phyloP scores from a whole-genome alignment of 257 asterid genomes.

The Fraxinus americana region DNA sequence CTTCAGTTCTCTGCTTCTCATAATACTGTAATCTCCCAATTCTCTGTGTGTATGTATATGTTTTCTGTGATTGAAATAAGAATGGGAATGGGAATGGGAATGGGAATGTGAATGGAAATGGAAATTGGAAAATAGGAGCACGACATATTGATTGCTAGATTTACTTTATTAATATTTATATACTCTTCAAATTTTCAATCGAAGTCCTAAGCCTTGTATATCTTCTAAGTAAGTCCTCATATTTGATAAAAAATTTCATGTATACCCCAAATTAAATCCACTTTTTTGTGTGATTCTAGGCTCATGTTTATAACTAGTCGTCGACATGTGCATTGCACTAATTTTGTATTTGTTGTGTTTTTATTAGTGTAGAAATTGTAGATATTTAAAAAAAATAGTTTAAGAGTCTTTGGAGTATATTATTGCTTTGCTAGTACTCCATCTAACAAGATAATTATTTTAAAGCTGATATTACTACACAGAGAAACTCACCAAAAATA shows the following conservation, averaged over 20 bases:
- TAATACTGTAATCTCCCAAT: neutral
- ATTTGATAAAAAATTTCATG: neutral
- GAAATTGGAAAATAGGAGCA: neutral
- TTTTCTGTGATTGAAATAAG: neutral
- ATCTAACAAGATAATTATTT: too few relatives aligned
- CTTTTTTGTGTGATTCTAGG: neutral
- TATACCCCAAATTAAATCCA: neutral
- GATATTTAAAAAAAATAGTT: too few relatives aligned
- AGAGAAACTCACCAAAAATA: too few relatives aligned
- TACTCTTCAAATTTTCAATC: neutral
- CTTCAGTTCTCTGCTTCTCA: slow-evolving; percentile 5
- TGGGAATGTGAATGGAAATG: too few relatives aligned
- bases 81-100: neutral
- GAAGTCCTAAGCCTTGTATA: neutral
- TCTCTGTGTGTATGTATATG: neutral
- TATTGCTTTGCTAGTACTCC: too few relatives aligned
- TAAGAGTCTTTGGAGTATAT: too few relatives aligned
- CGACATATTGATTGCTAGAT: neutral
- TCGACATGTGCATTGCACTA: too few relatives aligned
- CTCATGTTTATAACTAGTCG: too few relatives aligned
- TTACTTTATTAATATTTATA: neutral
- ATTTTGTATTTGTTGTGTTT: too few relatives aligned
- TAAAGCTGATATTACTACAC: too few relatives aligned
- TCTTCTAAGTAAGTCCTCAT: neutral
- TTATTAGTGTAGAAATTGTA: too few relatives aligned